phyloP scores from a whole-genome alignment of 768 basidiomycete genomes.

The Sutorius australiensis region DNA sequence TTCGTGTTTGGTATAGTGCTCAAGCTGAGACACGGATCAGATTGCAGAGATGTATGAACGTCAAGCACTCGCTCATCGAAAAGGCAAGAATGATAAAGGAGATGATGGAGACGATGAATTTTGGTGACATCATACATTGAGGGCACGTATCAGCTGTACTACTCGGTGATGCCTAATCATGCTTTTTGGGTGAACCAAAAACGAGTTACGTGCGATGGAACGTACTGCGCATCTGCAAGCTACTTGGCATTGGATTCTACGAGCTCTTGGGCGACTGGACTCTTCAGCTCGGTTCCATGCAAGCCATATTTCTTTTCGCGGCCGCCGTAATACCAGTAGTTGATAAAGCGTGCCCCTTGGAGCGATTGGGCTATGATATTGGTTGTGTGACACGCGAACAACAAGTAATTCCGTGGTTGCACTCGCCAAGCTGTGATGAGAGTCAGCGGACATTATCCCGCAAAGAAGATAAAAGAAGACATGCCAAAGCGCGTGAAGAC shows the following conservation, averaged over 20 bases:
- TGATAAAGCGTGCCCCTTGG: slow-evolving; percentile 80
- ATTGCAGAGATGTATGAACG: slow-evolving; percentile 93
- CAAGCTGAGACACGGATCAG: slow-evolving; percentile 35
- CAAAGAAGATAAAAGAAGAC: neutral
- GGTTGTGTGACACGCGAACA: slow-evolving; percentile 91
- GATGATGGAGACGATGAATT: slow-evolving; percentile 71
- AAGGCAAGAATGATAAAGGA: slow-evolving; percentile 60
- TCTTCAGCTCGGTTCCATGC: slow-evolving; percentile 30
- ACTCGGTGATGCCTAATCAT: slow-evolving; percentile 8
- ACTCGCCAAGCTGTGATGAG: slow-evolving; percentile 78
- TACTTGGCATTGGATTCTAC: slow-evolving; percentile 32
- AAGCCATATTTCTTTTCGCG: slow-evolving; percentile 64
- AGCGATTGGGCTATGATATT: slow-evolving; percentile 84
- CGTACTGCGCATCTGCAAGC: neutral
- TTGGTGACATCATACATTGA: slow-evolving; percentile 48
- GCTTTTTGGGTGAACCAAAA: neutral
- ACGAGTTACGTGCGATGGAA: neutral
- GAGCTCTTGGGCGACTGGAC: slow-evolving; percentile 43
- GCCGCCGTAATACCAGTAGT: slow-evolving; percentile 90
- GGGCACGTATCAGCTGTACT: slow-evolving; percentile 12
- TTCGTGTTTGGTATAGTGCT: neutral
- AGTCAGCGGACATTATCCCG: slow-evolving; percentile 1
- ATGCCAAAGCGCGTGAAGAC: slow-evolving; percentile 96
- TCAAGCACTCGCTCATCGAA: slow-evolving; percentile 78
- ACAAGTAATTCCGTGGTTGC: slow-evolving; percentile 91